Evolutionary conservation across 352 stramenopile species (phyloP).

Genomic region (Globisporangium alternatum): DNA sequence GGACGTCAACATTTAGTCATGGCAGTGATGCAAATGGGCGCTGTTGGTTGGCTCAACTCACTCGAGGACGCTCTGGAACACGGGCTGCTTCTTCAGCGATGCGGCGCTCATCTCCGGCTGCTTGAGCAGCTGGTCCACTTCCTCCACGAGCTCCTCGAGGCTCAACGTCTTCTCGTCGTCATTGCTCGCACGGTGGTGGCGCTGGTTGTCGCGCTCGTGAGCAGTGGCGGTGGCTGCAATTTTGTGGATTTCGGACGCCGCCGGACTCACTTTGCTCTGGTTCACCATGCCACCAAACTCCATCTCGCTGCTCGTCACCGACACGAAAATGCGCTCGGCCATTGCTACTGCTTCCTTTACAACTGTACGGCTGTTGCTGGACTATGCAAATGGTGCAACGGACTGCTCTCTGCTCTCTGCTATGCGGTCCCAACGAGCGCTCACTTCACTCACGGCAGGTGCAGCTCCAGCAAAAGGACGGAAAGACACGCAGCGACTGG

Average conservation of each 20-base stretch:
- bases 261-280: constrained; percentile 6
- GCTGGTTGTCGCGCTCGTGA: constrained; percentile 8
- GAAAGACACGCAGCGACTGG: neutral
- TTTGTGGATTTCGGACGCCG: constrained; percentile 16
- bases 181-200: neutral
- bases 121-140: constrained; percentile 40
- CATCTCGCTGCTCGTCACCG: constrained; percentile 13
- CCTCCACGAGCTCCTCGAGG: constrained; percentile 40
- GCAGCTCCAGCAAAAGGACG: neutral
- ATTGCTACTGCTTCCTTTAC: neutral
- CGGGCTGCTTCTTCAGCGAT: constrained; percentile 35
- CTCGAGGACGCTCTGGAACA: constrained; percentile 39
- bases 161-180: constrained; percentile 17
- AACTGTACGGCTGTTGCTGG: neutral
- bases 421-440: neutral
- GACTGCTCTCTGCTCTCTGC: neutral
- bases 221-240: constrained; percentile 5
- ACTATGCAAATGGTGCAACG: neutral
- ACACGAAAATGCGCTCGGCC: constrained; percentile 1
- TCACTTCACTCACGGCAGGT: neutral
- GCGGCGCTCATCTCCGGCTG: constrained; percentile 22
- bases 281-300: neutral
- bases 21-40: neutral
- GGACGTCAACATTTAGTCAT: neutral
- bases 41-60: constrained; percentile 16